Evolutionary conservation across 352 stramenopile genomes (phyloP), one percentile per base, ranked within the genome.

Genomic region (Globisporangium barbulae): DNA sequence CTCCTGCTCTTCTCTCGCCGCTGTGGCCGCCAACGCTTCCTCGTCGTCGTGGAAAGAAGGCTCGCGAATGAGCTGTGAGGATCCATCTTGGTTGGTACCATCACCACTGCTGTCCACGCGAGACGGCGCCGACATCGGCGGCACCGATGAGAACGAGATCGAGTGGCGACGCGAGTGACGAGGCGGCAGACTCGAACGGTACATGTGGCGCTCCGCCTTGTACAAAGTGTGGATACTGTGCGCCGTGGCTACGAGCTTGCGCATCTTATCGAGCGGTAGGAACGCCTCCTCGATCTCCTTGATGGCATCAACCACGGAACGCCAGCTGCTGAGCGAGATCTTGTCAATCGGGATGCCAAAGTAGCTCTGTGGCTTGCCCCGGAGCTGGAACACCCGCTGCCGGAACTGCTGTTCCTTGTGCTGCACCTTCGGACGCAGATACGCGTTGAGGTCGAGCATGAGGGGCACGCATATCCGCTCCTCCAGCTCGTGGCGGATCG

Each of bases 241-340:
- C 9, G 84, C 84, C 8, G 81, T 79, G 15, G 75, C 70, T 5
- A 93, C 83, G 41, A 95, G 70, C 56, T 92, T 93, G 5, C 82
- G 81, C 83, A 93, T 88, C 61, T 93, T 95, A 68, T 95, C 86
- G 7, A 88, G 69, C 15, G 86, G 86, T 37, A 95, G 62, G 42
- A 91, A 91, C 44, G 84, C 84, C 47, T 84, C 76, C 41, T 95
- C 86, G n/a, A 93, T 83, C 56, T 95, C 85, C 59, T 90, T 90
- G 55, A 95, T 79, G 9, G 75, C 63, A 25, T 90, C 78, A 22
- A 93, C 81, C n/a, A 91, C 84, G 0, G 72, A 75, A 0, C 76
- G 75, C 86, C 86, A 95, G 59, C 78, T 90, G 63, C 77, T 93
- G 53, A 91, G 37, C 42, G 84, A 93, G 33, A 90, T 88, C 64